Percentiles rank a stretch among this genome's conserved stretches.
Conservation (phyloP, 495 filamentous ascomycete species). For the Annulohypoxylon maeteangense region DNA sequence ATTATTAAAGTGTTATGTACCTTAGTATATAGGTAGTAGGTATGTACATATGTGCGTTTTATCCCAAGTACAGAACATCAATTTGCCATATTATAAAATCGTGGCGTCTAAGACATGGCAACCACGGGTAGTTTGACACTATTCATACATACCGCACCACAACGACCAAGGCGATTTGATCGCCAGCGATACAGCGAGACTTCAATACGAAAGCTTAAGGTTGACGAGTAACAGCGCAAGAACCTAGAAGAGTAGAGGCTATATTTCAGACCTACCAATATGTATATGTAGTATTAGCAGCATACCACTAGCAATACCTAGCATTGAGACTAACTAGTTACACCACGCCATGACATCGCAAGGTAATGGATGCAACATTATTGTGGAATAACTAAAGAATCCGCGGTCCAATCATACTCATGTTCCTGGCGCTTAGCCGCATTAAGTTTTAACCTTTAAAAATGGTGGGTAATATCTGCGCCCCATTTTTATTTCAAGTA, state of each 20-base stretch:
- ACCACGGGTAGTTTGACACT: neutral
- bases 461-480: slow-evolving; percentile 22
- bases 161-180: neutral
- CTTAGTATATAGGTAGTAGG: too few species aligned
- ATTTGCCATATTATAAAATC: neutral
- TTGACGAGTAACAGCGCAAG: slow-evolving; percentile 16
- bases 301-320: slow-evolving; percentile 9
- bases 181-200: slow-evolving; percentile 1
- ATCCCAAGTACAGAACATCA: neutral
- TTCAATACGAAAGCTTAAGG: slow-evolving; percentile 10
- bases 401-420: slow-evolving; percentile 58
- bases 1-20: too few species aligned
- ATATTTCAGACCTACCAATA: too few species aligned
- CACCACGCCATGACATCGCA: slow-evolving; percentile 26
- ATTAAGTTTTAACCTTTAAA: slow-evolving; percentile 34
- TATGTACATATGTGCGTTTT: too few species aligned
- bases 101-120: neutral
- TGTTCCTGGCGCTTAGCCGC: slow-evolving; percentile 60
- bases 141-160: neutral
- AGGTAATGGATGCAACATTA: slow-evolving; percentile 35
- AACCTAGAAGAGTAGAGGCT: neutral
- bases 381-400: slow-evolving; percentile 50
- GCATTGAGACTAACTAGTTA: too few species aligned
- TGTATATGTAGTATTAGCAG: too few species aligned
- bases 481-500: too few species aligned